phyloP scores from a whole-genome alignment of 164 flowering plant genomes.

The Nelumbo lutea region DNA sequence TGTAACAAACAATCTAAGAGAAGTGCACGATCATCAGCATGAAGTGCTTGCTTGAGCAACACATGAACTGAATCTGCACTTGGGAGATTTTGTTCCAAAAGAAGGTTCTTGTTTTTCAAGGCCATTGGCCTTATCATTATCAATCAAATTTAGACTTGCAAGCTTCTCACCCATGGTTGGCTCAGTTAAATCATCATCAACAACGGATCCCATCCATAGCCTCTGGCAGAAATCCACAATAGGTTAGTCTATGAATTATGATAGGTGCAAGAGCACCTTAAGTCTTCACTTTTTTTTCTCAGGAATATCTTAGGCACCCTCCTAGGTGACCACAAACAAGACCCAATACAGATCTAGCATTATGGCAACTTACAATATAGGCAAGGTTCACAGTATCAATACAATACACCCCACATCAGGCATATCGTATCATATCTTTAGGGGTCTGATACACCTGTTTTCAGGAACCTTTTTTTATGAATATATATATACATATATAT shows the following conservation, averaged over 20 bases:
- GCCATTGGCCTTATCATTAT: slow-evolving; percentile 17
- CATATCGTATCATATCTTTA: too few species aligned
- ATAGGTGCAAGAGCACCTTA: neutral
- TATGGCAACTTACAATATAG: too few species aligned
- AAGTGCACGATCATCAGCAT: slow-evolving; percentile 80
- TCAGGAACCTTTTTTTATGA: too few species aligned
- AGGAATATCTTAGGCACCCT: neutral
- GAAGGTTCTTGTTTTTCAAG: slow-evolving; percentile 23
- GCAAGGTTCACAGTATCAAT: too few species aligned
- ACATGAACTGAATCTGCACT: slow-evolving; percentile 90
- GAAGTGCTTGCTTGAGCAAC: slow-evolving; percentile 83
- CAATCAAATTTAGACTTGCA: slow-evolving; percentile 38
- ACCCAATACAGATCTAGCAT: too few species aligned
- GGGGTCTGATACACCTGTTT: too few species aligned
- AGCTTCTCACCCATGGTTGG: slow-evolving; percentile 95
- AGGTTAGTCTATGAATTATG: neutral
- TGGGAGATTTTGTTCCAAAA: slow-evolving; percentile 47
- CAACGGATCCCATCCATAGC: slow-evolving; percentile 24
- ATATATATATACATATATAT: too few species aligned
- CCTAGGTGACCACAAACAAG: neutral
- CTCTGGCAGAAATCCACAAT: slow-evolving; percentile 16
- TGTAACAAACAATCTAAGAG: slow-evolving; percentile 74
- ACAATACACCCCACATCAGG: too few species aligned
- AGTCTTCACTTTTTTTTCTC: neutral
- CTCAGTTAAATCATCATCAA: slow-evolving; percentile 48